Evolutionary conservation across 2,329 filamentous ascomycete species (phyloP).

Genomic region (Alternaria ventricosa): DNA sequence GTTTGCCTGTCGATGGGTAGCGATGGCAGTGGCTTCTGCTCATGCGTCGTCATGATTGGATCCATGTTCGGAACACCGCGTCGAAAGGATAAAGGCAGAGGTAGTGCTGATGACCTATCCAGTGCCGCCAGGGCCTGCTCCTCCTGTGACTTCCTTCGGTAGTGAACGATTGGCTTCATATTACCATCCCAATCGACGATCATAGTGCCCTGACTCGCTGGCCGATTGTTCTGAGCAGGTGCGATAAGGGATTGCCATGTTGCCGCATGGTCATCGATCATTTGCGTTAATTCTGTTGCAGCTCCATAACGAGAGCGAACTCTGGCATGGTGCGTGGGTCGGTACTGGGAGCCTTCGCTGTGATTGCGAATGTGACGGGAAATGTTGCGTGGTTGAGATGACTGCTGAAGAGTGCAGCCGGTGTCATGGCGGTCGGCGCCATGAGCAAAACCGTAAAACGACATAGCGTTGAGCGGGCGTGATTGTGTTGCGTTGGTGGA

Average conservation of each 20-base stretch:
- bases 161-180: not conserved
- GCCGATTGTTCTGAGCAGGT: not conserved
- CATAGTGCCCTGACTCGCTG: slow-evolving; percentile 20
- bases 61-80: not conserved
- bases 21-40: not conserved
- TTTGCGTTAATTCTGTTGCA: not conserved
- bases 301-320: not conserved
- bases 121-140: not conserved
- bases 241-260: slow-evolving; percentile 5
- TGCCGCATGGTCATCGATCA: slow-evolving; percentile 30
- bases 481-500: not conserved
- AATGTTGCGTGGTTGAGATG: not conserved
- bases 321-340: slow-evolving; percentile 12
- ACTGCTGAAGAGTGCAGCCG: not conserved
- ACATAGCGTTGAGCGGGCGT: not conserved
- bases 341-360: not conserved
- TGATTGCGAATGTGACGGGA: slow-evolving; percentile 3
- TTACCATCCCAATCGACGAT: slow-evolving; percentile 29
- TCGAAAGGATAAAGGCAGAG: not conserved
- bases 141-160: not conserved
- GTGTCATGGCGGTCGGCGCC: not conserved
- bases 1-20: not conserved
- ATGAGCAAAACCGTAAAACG: not conserved
- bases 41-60: not conserved
- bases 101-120: not conserved